Evolutionary conservation across 345 rosid species (phyloP), one percentile per base, ranked within the genome.

Genomic region (Moricandia moricandioides): DNA sequence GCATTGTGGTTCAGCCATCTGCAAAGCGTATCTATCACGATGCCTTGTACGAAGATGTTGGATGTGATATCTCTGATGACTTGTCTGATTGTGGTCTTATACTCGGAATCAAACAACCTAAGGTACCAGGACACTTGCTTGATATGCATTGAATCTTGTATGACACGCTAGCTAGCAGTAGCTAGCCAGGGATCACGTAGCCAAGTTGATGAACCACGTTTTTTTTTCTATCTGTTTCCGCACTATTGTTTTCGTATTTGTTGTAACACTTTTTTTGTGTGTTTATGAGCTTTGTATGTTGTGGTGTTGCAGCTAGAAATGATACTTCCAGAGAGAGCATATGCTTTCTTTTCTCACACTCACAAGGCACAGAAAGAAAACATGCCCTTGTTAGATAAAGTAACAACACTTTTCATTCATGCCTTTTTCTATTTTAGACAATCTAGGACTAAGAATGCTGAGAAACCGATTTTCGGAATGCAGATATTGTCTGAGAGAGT

Each of bases 261-360:
- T 29, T 29, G 2, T 3, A 29, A 29, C 31, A 11, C 9, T 10
- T 39, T 12, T 10, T 39, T 8, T 34, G 8, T 43, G 54, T 24
- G 2, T 71, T 34, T 26, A 39, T 54, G 64, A 61, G 70, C 8
- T 43, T 64, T 27, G 14, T 43, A 17, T 45, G 58, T 56, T 81
- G 83, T 85, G 12, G 51, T 45, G 58, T 56, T 81, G 83, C 86
- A 89, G 97, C 57, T 89, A 65, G 86, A 89, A 60, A 85, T 86
- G 91, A 82, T 91, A 74, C 93, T 88, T 76, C 91, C 89, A 3
- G 87, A 88, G 59, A 86, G 93, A 82, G 95, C 91, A 56, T 91
- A 89, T 79, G 93, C 97, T 71, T 91, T 91, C 89, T 91, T 91
- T 78, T 91, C 97, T 1, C 97, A 91, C 70, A 91, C 95, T 66